A percentile compares a stretch with the other conserved stretches of the same genome.
These are phyloP conservation scores for Fragosphaeria purpurea DNA, from an alignment of 2,329 filamentous ascomycete genomes.

Conservation along the genomic window DNA sequence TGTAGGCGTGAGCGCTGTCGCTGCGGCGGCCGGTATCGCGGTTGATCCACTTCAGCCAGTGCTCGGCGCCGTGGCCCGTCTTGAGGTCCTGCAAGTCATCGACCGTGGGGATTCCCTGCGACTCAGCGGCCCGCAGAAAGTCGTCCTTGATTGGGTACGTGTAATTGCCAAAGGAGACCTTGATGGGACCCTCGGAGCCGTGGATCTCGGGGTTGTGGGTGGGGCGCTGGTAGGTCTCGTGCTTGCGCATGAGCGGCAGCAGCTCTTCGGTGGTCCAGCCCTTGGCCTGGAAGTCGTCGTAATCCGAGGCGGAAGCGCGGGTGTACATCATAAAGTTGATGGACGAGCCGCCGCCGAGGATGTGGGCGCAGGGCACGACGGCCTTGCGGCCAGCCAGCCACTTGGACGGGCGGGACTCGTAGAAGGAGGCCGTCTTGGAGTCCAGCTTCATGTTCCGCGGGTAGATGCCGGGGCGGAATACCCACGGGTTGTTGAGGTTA, in stretches of 20 bases:
- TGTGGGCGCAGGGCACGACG: constrained; percentile 63
- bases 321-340: constrained; percentile 81
- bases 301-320: constrained; percentile 59
- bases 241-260: constrained; percentile 68
- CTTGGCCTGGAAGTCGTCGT: constrained; percentile 69
- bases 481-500: constrained; percentile 70
- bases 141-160: constrained; percentile 76
- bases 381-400: constrained; percentile 62
- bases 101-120: constrained; percentile 63
- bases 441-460: constrained; percentile 70
- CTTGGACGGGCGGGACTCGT: constrained; percentile 65
- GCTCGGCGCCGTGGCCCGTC: constrained; percentile 63
- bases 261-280: constrained; percentile 72
- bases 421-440: constrained; percentile 74
- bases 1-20: constrained; percentile 67
- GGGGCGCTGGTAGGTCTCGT: constrained; percentile 65
- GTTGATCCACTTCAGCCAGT: constrained; percentile 65
- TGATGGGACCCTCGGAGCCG: constrained; percentile 71
- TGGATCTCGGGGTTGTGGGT: constrained; percentile 59
- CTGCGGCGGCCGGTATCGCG: constrained; percentile 59
- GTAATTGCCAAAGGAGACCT: constrained; percentile 73
- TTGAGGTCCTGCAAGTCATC: constrained; percentile 67
- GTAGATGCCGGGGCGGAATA: constrained; percentile 66
- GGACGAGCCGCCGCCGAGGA: constrained; percentile 61
- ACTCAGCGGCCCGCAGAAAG: constrained; percentile 62